Conservation (phyloP, 495 filamentous ascomycete genomes). For the Aspergillus nanangensis region DNA sequence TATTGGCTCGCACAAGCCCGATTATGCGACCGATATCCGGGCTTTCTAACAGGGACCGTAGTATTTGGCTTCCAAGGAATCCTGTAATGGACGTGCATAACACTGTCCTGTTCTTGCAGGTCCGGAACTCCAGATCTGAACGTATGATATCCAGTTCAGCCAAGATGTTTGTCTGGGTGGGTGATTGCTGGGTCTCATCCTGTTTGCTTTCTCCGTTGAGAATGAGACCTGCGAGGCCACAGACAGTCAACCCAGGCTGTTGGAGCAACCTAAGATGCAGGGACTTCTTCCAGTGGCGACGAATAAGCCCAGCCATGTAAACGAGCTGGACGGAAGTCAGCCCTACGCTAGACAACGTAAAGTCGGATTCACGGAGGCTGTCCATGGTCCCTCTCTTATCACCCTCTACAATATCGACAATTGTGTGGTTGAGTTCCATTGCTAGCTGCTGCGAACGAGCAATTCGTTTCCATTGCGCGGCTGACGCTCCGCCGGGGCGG, state of each 20-base stretch:
- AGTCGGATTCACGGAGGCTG: neutral
- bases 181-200: neutral
- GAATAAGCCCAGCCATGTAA: neutral
- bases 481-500: neutral
- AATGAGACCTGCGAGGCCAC: too few relatives aligned
- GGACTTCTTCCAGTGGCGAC: neutral
- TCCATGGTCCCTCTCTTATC: neutral
- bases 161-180: neutral
- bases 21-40: constrained; percentile 13
- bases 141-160: neutral
- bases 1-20: constrained; percentile 17
- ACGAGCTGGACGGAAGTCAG: neutral
- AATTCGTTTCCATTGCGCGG: neutral
- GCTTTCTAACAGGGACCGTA: constrained; percentile 15
- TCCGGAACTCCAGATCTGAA: neutral
- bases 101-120: neutral
- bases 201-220: too few relatives aligned
- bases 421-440: neutral
- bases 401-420: neutral
- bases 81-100: constrained; percentile 13
- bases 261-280: neutral
- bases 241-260: neutral
- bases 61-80: constrained; percentile 25
- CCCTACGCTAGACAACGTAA: neutral
- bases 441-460: neutral